Percentiles rank a stretch among this genome's conserved stretches.
Evolutionary conservation across 176 grass and related monocot species (phyloP).

Genomic region (Stipa capillata): DNA sequence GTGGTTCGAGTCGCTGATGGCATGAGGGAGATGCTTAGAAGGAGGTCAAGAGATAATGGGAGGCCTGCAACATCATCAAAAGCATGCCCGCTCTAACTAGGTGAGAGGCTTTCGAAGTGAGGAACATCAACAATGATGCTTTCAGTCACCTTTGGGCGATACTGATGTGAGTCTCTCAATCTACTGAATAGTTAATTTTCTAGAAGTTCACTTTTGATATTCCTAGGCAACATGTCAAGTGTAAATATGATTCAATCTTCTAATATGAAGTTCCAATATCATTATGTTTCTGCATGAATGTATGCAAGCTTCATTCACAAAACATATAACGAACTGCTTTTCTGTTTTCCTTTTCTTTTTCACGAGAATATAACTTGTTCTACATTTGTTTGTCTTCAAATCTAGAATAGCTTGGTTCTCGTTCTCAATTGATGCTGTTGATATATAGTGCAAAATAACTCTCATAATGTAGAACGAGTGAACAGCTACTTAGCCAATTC

Average conservation of each 20-base stretch:
- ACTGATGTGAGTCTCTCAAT: slow-evolving; percentile 8
- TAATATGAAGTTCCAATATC: neutral
- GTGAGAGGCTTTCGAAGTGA: slow-evolving; percentile 10
- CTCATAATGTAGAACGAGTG: neutral
- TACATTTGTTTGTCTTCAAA: neutral
- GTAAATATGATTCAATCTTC: slow-evolving; percentile 37
- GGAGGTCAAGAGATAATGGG: slow-evolving; percentile 24
- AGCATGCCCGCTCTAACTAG: neutral
- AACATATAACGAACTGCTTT: neutral
- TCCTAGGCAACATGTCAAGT: neutral
- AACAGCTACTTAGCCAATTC: neutral
- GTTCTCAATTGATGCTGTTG: neutral
- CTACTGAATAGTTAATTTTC: neutral
- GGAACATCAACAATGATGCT: neutral
- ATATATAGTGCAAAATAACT: neutral
- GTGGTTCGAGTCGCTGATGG: slow-evolving; percentile 47
- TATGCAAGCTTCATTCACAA: neutral
- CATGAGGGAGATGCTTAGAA: slow-evolving; percentile 66
- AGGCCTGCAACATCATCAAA: slow-evolving; percentile 10
- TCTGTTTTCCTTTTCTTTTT: neutral
- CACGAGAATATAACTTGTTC: neutral
- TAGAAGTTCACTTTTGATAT: slow-evolving; percentile 1
- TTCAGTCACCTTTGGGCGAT: neutral
- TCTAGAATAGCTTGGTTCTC: slow-evolving; percentile 4
- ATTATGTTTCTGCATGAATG: neutral